A percentile compares a stretch with the other conserved stretches of the same genome.
phyloP scores from a whole-genome alignment of 106 monocot genomes.

The Xerophyta viscosa region DNA sequence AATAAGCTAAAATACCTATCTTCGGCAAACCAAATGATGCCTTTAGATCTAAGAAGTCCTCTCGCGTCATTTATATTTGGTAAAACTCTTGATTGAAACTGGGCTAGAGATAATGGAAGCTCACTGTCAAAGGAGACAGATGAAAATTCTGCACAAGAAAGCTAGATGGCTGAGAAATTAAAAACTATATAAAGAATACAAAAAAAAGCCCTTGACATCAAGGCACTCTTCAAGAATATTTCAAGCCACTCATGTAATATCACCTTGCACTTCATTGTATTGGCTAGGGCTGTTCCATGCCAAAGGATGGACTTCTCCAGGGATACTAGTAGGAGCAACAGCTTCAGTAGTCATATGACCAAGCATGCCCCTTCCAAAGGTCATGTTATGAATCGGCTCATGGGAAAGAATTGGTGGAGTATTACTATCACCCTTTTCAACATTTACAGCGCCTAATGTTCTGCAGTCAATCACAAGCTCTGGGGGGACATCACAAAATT shows the following conservation, averaged over 20 bases:
- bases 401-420: slow-evolving; percentile 33
- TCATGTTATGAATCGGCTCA: slow-evolving; percentile 39
- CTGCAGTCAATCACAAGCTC: slow-evolving; percentile 42
- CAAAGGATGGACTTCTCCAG: background rate
- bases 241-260: too few relatives aligned
- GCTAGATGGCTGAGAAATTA: too few relatives aligned
- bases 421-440: slow-evolving; percentile 11
- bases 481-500: slow-evolving; percentile 42
- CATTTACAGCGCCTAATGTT: slow-evolving; percentile 22
- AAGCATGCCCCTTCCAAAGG: slow-evolving; percentile 17
- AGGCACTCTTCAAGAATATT: too few relatives aligned
- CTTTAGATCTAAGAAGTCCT: slow-evolving; percentile 49
- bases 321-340: slow-evolving; percentile 13
- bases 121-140: slow-evolving; percentile 43
- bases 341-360: slow-evolving; percentile 8
- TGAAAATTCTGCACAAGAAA: slow-evolving; percentile 11
- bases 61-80: slow-evolving; percentile 11
- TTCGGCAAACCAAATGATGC: slow-evolving; percentile 43
- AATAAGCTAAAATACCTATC: slow-evolving; percentile 26
- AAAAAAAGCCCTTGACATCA: too few relatives aligned
- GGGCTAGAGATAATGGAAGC: slow-evolving; percentile 25
- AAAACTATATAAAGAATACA: too few relatives aligned
- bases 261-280: slow-evolving; percentile 1
- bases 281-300: too few relatives aligned
- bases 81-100: slow-evolving; percentile 33